These are phyloP conservation scores for Alternaria ethzedia DNA, from an alignment of 2,329 filamentous ascomycete genomes.

Conservation along the genomic window DNA sequence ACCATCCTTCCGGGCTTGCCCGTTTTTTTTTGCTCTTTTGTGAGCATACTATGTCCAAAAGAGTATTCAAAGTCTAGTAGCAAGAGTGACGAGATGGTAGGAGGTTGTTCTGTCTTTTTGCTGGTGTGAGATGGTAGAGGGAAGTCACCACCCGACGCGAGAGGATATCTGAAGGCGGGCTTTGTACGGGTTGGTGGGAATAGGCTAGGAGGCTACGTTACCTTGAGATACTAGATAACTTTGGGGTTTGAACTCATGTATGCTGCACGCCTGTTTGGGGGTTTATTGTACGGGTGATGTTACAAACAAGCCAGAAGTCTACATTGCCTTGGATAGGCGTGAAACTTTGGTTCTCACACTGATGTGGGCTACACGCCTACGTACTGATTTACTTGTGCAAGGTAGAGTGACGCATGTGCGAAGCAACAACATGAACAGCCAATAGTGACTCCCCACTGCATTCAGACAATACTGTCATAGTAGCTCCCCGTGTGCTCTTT, in stretches of 20 bases:
- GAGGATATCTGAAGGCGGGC: too few relatives aligned
- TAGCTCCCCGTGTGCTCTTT: not conserved
- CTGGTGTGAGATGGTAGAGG: too few relatives aligned
- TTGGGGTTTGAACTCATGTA: too few relatives aligned
- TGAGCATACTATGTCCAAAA: too few relatives aligned
- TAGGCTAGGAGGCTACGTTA: not conserved
- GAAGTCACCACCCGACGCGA: not conserved
- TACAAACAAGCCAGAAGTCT: not conserved
- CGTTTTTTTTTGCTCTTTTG: not conserved
- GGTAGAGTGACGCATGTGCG: not conserved
- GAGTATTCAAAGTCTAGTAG: too few relatives aligned
- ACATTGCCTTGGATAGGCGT: not conserved
- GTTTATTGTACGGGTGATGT: not conserved
- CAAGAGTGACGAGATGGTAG: too few relatives aligned
- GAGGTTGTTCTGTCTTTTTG: too few relatives aligned
- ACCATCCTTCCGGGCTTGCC: not conserved
- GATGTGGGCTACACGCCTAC: not conserved
- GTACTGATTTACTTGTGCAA: accelerated
- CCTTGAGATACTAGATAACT: not conserved
- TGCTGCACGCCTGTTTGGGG: not conserved
- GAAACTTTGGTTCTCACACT: not conserved
- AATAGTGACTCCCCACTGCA: not conserved
- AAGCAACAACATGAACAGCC: not conserved
- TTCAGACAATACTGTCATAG: not conserved
- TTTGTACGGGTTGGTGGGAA: too few relatives aligned